phyloP scores from a whole-genome alignment of 305 asterid species.

The Fraxinus sp. region DNA sequence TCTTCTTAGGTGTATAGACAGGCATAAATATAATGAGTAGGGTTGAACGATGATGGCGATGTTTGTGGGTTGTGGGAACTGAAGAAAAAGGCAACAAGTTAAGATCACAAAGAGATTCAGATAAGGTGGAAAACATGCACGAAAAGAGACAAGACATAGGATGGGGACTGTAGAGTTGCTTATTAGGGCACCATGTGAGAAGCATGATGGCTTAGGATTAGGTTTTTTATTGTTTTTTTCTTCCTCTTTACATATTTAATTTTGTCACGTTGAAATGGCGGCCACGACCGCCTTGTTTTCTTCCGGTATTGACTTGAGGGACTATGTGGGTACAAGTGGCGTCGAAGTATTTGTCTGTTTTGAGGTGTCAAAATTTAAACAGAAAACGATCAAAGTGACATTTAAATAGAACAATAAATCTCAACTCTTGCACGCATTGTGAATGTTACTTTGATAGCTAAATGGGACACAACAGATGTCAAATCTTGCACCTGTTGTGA shows the following conservation, averaged over 20 bases:
- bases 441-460: too few species aligned
- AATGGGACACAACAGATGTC: too few species aligned
- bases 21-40: conserved; percentile 32
- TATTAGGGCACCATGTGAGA: conserved; percentile 36
- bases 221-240: conserved; percentile 11
- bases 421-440: too few species aligned
- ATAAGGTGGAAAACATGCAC: conserved; percentile 20
- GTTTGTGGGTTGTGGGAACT: conserved; percentile 33
- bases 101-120: conserved; percentile 15
- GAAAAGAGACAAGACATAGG: background rate
- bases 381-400: too few species aligned
- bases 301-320: too few species aligned
- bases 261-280: background rate
- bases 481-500: too few species aligned
- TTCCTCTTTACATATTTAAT: background rate
- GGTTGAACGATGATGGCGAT: conserved; percentile 34
- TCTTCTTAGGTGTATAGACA: conserved; percentile 22
- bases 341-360: too few species aligned
- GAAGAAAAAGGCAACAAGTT: conserved; percentile 23
- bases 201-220: conserved; percentile 32
- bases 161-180: conserved; percentile 27
- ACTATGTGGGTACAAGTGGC: too few species aligned
- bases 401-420: too few species aligned
- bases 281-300: background rate
- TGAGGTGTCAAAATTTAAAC: too few species aligned